Evolutionary conservation across 306 rosid species (phyloP).

Genomic region (Corylus heterophylla): DNA sequence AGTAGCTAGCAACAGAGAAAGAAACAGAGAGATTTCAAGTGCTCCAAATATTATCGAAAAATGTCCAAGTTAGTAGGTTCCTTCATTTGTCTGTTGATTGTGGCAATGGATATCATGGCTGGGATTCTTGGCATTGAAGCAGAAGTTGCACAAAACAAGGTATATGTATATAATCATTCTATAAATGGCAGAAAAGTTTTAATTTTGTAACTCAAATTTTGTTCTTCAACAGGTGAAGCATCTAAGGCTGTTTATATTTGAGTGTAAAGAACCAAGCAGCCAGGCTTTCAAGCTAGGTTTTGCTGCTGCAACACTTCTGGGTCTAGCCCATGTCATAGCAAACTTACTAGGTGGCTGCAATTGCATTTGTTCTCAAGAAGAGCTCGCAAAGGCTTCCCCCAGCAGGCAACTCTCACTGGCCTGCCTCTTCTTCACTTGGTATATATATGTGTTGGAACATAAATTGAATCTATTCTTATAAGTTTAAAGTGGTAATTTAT

Average conservation of each 20-base stretch:
- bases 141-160: constrained; percentile 88
- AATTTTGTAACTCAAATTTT: neutral
- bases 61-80: constrained; percentile 68
- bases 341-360: constrained; percentile 84
- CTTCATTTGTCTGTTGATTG: constrained; percentile 64
- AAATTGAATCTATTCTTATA: too few relatives aligned
- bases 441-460: neutral
- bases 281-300: constrained; percentile 81
- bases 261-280: constrained; percentile 88
- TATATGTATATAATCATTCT: constrained; percentile 15
- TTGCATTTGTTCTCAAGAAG: constrained; percentile 85
- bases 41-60: constrained; percentile 5
- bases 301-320: constrained; percentile 69
- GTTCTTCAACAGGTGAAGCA: constrained; percentile 65
- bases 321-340: constrained; percentile 63
- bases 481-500: too few relatives aligned
- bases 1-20: constrained; percentile 8
- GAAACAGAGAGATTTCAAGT: constrained; percentile 8
- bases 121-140: constrained; percentile 94
- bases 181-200: neutral
- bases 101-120: constrained; percentile 74
- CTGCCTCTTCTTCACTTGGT: constrained; percentile 87
- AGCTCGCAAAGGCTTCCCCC: constrained; percentile 68
- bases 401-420: constrained; percentile 66
- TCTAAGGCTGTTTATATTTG: constrained; percentile 82